These are phyloP conservation scores for Aurifilum marmelostoma DNA, from an alignment of 2,329 filamentous ascomycete species.

Conservation along the genomic window DNA sequence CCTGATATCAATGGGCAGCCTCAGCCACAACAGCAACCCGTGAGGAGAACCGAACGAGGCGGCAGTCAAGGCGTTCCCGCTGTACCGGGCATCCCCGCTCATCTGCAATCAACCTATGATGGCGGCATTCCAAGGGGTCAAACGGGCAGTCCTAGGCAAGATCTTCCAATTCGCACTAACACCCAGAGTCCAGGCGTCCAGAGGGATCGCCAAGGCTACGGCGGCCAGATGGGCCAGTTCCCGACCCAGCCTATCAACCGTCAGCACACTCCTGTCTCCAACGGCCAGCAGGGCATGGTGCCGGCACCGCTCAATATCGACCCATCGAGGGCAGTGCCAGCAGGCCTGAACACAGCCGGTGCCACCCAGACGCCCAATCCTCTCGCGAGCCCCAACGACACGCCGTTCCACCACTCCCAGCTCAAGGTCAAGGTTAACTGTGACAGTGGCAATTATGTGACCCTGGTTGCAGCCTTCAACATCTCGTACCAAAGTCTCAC, in stretches of 20 bases:
- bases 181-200: constrained; percentile 73
- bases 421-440: constrained; percentile 96
- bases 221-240: constrained; percentile 58
- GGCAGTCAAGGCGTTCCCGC: constrained; percentile 63
- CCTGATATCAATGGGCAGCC: constrained; percentile 83
- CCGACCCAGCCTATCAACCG: constrained; percentile 57
- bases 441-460: constrained; percentile 83
- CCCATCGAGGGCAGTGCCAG: constrained; percentile 34
- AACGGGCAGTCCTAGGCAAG: constrained; percentile 74
- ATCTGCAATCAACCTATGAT: constrained; percentile 65
- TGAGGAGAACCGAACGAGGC: constrained; percentile 54
- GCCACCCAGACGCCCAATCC: constrained; percentile 41
- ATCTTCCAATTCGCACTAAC: constrained; percentile 67
- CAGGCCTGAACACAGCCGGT: constrained; percentile 44
- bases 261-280: constrained; percentile 48
- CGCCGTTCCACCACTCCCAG: constrained; percentile 68
- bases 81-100: constrained; percentile 76
- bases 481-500: constrained; percentile 93
- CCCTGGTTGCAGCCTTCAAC: constrained; percentile 93
- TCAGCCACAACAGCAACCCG: constrained; percentile 58
- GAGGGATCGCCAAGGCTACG: constrained; percentile 57
- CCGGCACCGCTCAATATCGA: constrained; percentile 42
- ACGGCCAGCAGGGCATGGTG: constrained; percentile 34
- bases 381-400: constrained; percentile 44
- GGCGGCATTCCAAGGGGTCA: constrained; percentile 75